Evolutionary conservation across 2,329 filamentous ascomycete genomes (phyloP), one percentile per base, ranked within the genome.

Genomic region (Ascochyta pisi): DNA sequence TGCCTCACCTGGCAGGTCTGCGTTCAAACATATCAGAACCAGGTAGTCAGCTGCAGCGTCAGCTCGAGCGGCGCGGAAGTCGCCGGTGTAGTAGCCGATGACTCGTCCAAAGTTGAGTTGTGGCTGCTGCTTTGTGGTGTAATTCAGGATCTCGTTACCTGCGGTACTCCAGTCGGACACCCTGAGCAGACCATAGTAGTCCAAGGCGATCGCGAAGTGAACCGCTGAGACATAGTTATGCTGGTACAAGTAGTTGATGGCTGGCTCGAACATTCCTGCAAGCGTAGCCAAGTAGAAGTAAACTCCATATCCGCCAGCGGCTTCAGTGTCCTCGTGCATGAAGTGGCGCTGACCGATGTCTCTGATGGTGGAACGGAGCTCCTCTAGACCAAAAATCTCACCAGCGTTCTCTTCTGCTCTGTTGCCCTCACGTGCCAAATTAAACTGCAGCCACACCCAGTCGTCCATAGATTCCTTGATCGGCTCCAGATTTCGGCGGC

Each of bases 81-180:
- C 93, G 50, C 90, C 86, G 4, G 96, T 99, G 80, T 99, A 99
- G 74, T 95, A 92, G 37, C 94, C 96, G 58, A 98, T 83, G 82
- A 98, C 91, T 56, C 90, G 89, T 40, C 91, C 93, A 77, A 98
- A 98, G 81, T 95, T 96, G 77, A 99, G 89, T 74, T 97, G 92
- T 5, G 92, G 84, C 61, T 86, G 82, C 61, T 86, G 84, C 64
- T 87, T 85, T 68, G 84, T 89, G 65, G 86, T 91, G 75, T 86
- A 85, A 9, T 83, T 84, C 44, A 89, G 77, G 66, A 96, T 90
- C 70, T 89, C 87, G 9, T 86, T 63, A 29, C 71, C 73, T 33
- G 73, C 86, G 7, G 86, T 85, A 66, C 86, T 84, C 61, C 92
- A 92, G 74, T 96, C 91, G 33, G 92, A 90, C 26, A 96, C 91